A percentile compares a stretch with the other conserved stretches of the same genome.
phyloP scores from a whole-genome alignment of 306 rosid species.

The Mimosa bimucronata region DNA sequence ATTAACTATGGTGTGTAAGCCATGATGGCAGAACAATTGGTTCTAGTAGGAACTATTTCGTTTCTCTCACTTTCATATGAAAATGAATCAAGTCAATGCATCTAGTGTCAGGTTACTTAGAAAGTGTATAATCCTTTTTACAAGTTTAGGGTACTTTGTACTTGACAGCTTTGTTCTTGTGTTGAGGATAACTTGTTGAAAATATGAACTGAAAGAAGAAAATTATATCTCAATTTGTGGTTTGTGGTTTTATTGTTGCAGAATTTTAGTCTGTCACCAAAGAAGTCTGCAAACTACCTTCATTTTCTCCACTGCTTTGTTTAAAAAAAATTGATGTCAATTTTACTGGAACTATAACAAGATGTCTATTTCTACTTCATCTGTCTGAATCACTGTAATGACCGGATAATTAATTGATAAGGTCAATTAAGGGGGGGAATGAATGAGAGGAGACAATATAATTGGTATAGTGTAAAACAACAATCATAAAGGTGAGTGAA shows the following conservation, averaged over 20 bases:
- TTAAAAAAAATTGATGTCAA: slow-evolving; percentile 61
- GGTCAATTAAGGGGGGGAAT: no score
- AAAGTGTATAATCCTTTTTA: background rate
- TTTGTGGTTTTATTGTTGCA: slow-evolving; percentile 37
- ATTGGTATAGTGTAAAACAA: no score
- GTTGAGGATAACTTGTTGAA: background rate
- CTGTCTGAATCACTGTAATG: slow-evolving; percentile 10
- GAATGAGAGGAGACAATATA: no score
- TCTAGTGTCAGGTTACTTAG: background rate
- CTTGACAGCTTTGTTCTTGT: background rate
- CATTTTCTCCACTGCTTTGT: slow-evolving; percentile 58
- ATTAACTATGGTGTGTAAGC: slow-evolving; percentile 19
- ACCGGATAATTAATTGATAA: no score
- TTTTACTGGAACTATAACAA: slow-evolving; percentile 55
- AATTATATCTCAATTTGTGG: slow-evolving; percentile 13
- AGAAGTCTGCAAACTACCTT: slow-evolving; percentile 64
- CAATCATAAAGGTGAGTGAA: no score
- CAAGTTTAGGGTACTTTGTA: background rate
- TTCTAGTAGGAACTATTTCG: background rate
- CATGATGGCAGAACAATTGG: slow-evolving; percentile 1
- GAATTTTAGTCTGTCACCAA: slow-evolving; percentile 56
- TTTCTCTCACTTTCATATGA: background rate
- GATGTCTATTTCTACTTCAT: slow-evolving; percentile 41
- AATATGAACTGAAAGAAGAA: slow-evolving; percentile 20
- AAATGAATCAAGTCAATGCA: slow-evolving; percentile 20